Evolutionary conservation across 2,329 filamentous ascomycete species (phyloP), one percentile per base, ranked within the genome.

Genomic region (Cercospora sojina): DNA sequence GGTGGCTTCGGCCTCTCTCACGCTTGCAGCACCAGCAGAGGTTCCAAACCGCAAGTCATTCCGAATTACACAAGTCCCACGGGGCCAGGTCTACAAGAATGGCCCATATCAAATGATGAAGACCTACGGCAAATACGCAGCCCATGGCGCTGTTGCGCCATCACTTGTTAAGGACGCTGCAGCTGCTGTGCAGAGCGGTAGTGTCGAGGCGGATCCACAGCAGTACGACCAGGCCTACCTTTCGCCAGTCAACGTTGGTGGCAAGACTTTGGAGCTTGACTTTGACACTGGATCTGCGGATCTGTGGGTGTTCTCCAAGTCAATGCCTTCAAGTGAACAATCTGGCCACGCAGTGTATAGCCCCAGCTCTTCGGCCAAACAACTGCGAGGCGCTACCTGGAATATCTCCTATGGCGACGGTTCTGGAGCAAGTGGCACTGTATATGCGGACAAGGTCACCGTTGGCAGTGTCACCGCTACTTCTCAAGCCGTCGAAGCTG

Each of bases 231-330:
- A 76, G 38, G 75, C 71, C 62, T 82, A 82, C 71, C 77, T 82
- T 6, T 79, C 76, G 69, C 86, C 88, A 0, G 86, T 92, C 56
- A 83, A 80, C 2, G 81, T 92, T 68, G 91, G 90, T 53, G 79
- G 84, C 74, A 87, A 89, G 71, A 85, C 80, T 3, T 75, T 91
- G 69, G 84, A 87, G 66, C 76, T 93, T 67, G 89, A 91, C 75
- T 85, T 93, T 67, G 91, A 93, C 71, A 93, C 90, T 13, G 89
- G 83, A 69, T 90, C 82, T 69, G 83, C 87, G 49, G 88, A 90
- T 78, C 84, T 91, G 89, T 95, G 85, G 85, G 90, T 87, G 47
- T 90, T 89, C 78, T 90, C 88, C 0, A 82, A 81, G 18, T 81
- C 87, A 25, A 85, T 88, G 13, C 75, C 85, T 5, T 72, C 79